Evolutionary conservation across 768 basidiomycete genomes (phyloP), one percentile per base, ranked within the genome.

Genomic region (Boletus patriciae): DNA sequence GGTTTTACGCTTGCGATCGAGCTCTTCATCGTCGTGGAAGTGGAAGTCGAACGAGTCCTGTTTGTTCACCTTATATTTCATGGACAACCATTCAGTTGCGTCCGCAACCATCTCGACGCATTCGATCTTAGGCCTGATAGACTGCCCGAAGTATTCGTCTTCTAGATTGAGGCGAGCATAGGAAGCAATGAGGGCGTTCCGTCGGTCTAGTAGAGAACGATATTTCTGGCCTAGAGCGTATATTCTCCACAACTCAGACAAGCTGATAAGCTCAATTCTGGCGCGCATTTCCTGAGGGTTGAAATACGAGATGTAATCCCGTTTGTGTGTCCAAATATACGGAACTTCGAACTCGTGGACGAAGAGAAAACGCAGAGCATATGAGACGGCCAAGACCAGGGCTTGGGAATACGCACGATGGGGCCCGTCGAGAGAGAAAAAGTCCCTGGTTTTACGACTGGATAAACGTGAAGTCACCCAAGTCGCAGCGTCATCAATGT

Each of bases 341-440:
- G 97, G 94, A 8, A 98, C 95, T 70, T 99, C 97, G 61, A 90
- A 88, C 64, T 92, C 85, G 42, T 93, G 85, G 48, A 92, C 73
- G 72, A 98, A 95, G 52, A 98, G 79, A 69, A 85, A 91, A 34
- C 85, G 81, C 36, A 99, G 79, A 46, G 88, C 85, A 61, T 80
- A 83, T 2, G 87, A 84, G 57, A 98, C 90, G 4, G 94, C 91
- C 58, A 83, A 74, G 54, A 93, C 85, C 56, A 97, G 77, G 10
- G 85, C 81, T 33, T 80, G 77, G 40, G 87, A 81, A 56, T 91
- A 82, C 42, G 82, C 74, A 41, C 80, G 75, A 58, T 81, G 80
- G 50, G 77, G 74, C 23, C 89, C 91, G 23, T 81, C 81, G 5
- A 79, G 79, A 54, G 79, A 80, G 77, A 90, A 89, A 72, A 83